A percentile compares a stretch with the other conserved stretches of the same genome.
These are phyloP conservation scores for Linderniella brevidens DNA, from an alignment of 257 asterid species.

Conservation along the genomic window DNA sequence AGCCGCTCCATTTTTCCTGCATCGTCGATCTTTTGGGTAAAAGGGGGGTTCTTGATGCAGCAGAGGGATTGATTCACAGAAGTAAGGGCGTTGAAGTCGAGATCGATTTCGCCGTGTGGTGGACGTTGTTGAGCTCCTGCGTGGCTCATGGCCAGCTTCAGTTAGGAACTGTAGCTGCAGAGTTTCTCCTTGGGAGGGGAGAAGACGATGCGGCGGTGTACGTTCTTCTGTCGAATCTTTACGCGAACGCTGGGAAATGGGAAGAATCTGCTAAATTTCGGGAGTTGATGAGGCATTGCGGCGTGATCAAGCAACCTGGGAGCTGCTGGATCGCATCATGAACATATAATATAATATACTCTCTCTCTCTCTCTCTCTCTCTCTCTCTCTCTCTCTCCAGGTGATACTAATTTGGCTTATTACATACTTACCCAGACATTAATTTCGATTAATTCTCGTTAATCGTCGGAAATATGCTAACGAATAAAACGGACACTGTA, in stretches of 20 bases:
- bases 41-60: constrained; percentile 58
- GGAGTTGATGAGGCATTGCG: constrained; percentile 38
- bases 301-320: constrained; percentile 60
- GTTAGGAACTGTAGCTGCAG: constrained; percentile 45
- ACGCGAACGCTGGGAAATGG: constrained; percentile 74
- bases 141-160: constrained; percentile 46
- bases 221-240: constrained; percentile 55
- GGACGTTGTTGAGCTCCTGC: constrained; percentile 64
- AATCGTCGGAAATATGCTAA: too few relatives aligned
- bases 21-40: constrained; percentile 58
- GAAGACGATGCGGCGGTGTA: constrained; percentile 41
- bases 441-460: too few relatives aligned
- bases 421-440: too few relatives aligned
- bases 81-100: constrained; percentile 14
- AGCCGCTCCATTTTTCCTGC: constrained; percentile 52
- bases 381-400: too few relatives aligned
- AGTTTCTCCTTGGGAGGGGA: constrained; percentile 38
- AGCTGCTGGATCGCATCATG: constrained; percentile 51
- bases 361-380: too few relatives aligned
- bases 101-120: constrained; percentile 51
- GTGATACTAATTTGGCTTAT: too few relatives aligned
- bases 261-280: constrained; percentile 60
- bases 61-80: constrained; percentile 25
- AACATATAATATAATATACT: too few relatives aligned
- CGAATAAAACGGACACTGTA: too few relatives aligned